Evolutionary conservation across 495 filamentous ascomycete genomes (phyloP).

Genomic region (Neurospora hispaniola): DNA sequence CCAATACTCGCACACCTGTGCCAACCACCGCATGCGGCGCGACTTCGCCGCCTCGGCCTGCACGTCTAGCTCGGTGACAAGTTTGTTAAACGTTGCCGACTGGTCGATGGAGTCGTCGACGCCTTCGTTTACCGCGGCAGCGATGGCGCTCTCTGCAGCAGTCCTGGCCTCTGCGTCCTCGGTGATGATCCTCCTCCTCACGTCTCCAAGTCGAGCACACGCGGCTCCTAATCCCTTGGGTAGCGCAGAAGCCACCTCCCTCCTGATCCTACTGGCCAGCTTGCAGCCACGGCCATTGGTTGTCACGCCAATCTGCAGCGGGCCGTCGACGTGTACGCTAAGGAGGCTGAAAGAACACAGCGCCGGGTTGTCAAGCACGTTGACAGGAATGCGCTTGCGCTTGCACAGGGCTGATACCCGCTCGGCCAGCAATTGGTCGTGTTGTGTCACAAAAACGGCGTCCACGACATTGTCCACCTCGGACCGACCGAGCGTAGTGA

Average conservation of each 20-base stretch:
- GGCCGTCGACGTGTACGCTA: conserved; percentile 79
- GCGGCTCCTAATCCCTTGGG: conserved; percentile 76
- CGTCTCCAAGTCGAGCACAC: conserved; percentile 65
- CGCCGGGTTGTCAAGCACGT: conserved; percentile 76
- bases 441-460: conserved; percentile 77
- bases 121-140: conserved; percentile 39
- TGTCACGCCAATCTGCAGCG: conserved; percentile 89
- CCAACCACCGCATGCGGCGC: conserved; percentile 81
- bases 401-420: conserved; percentile 69
- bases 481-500: conserved; percentile 64
- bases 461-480: conserved; percentile 77
- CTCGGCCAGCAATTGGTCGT: conserved; percentile 36
- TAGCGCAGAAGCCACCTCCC: conserved; percentile 73
- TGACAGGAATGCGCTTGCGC: conserved; percentile 77
- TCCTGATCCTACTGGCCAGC: conserved; percentile 76
- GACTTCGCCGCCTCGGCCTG: conserved; percentile 57
- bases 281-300: conserved; percentile 95
- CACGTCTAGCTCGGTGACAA: conserved; percentile 59
- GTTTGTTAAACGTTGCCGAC: conserved; percentile 71
- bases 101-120: conserved; percentile 82
- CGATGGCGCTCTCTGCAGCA: conserved; percentile 14
- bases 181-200: conserved; percentile 59
- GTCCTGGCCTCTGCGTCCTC: conserved; percentile 38
- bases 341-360: conserved; percentile 90
- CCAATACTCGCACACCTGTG: conserved; percentile 99